Conservation (phyloP, 345 rosid species). For the Melaleuca alternifolia region DNA sequence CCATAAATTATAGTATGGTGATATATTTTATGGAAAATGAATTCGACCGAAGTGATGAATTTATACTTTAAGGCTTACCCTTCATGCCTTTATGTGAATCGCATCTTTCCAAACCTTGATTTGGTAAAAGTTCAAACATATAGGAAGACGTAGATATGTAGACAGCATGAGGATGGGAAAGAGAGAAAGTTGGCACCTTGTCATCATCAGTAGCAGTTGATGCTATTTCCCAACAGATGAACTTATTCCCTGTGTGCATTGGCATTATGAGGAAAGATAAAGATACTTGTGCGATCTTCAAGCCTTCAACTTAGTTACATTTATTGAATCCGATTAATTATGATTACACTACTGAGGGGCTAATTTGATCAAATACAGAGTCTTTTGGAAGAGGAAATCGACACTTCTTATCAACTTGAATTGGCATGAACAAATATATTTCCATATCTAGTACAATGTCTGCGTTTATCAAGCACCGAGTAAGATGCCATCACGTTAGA, state of each 20-base stretch:
- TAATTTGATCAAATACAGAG: not conserved
- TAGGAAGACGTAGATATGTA: not conserved
- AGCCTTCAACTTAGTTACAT: not conserved
- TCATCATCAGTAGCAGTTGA: not conserved
- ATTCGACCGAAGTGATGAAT: not conserved
- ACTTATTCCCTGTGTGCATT: not conserved
- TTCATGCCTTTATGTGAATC: not conserved
- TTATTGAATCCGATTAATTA: not conserved
- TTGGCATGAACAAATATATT: not conserved
- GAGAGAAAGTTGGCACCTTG: not conserved
- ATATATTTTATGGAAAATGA: not conserved
- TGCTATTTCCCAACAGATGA: not conserved
- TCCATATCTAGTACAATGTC: not conserved
- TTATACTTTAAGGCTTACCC: not conserved
- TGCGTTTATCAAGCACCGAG: not conserved
- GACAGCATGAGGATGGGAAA: not conserved
- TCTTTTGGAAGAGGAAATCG: not conserved
- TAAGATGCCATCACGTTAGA: not conserved
- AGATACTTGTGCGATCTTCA: not conserved
- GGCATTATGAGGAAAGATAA: not conserved
- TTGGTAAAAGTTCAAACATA: not conserved
- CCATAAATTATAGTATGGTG: not conserved
- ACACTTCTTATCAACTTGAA: not conserved
- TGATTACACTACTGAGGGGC: not conserved
- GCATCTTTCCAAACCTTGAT: not conserved